Percentiles rank a stretch among this genome's conserved stretches.
Evolutionary conservation across 2,329 filamentous ascomycete genomes (phyloP).

Genomic region (Ceratocystis colombiana): DNA sequence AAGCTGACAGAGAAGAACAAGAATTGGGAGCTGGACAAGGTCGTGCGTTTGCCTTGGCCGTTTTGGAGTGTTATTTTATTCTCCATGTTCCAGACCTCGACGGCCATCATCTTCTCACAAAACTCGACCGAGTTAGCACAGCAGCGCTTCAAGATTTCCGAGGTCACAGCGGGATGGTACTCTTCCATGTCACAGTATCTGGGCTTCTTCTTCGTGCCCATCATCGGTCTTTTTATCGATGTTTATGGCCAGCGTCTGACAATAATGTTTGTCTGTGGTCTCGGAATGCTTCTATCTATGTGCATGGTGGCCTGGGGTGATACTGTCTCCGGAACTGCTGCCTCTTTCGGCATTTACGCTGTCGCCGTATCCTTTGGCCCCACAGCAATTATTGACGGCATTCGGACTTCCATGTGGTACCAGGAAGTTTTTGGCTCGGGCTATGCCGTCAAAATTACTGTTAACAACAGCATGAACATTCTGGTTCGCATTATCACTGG

Average conservation of each 20-base stretch:
- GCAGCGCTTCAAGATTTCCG: conserved; percentile 46
- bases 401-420: conserved; percentile 51
- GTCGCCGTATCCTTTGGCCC: conserved; percentile 47
- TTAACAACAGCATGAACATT: conserved; percentile 55
- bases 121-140: conserved; percentile 54
- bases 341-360: conserved; percentile 50
- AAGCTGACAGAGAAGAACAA: conserved; percentile 50
- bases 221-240: conserved; percentile 48
- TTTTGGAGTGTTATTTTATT: conserved; percentile 49
- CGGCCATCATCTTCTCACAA: conserved; percentile 43
- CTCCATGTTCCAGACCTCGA: conserved; percentile 49
- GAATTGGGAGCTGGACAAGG: conserved; percentile 45
- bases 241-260: conserved; percentile 44
- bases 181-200: conserved; percentile 45
- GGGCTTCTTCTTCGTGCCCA: conserved; percentile 49
- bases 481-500: conserved; percentile 49
- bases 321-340: conserved; percentile 43
- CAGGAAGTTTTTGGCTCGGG: conserved; percentile 51
- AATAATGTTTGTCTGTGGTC: conserved; percentile 44
- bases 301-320: conserved; percentile 43
- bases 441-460: conserved; percentile 50
- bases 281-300: conserved; percentile 45
- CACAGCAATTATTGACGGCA: conserved; percentile 50
- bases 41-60: conserved; percentile 48
- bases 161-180: conserved; percentile 52